A percentile compares a stretch with the other conserved stretches of the same genome.
phyloP scores from a whole-genome alignment of 257 asterid genomes.

The Gentiana straminea region DNA sequence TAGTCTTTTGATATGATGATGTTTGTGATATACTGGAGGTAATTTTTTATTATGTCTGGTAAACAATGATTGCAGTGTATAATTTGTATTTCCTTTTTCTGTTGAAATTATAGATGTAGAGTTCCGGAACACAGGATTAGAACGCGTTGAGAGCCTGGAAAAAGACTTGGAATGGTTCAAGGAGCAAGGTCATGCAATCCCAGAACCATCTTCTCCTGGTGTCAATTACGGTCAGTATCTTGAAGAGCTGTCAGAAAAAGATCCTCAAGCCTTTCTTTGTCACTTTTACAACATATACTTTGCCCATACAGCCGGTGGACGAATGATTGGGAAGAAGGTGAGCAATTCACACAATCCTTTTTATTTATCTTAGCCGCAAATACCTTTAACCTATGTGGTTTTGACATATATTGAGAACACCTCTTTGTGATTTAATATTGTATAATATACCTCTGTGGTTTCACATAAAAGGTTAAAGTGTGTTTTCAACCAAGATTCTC shows the following conservation, averaged over 20 bases:
- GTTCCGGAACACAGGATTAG: slow-evolving; percentile 85
- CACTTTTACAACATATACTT: slow-evolving; percentile 92
- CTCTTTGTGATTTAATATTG: too few species aligned
- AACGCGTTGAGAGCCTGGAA: slow-evolving; percentile 61
- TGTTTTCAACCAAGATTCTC: too few species aligned
- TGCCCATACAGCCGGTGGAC: slow-evolving; percentile 97
- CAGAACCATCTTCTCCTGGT: slow-evolving; percentile 81
- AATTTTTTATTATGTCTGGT: too few species aligned
- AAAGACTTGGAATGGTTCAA: slow-evolving; percentile 89
- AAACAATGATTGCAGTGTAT: too few species aligned
- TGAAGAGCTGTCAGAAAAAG: slow-evolving; percentile 59
- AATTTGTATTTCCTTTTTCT: neutral
- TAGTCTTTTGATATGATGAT: too few species aligned
- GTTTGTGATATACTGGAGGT: too few species aligned
- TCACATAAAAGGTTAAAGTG: too few species aligned
- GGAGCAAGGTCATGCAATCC: slow-evolving; percentile 66
- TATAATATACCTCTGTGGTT: too few species aligned
- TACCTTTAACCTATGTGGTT: too few species aligned
- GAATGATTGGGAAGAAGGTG: slow-evolving; percentile 97
- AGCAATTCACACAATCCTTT: neutral
- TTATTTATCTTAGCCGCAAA: too few species aligned
- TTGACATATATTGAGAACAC: too few species aligned
- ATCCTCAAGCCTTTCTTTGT: slow-evolving; percentile 88
- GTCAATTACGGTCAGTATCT: slow-evolving; percentile 48
- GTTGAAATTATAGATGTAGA: slow-evolving; percentile 48